Evolutionary conservation across 306 rosid genomes (phyloP), one percentile per base, ranked within the genome.

Genomic region (Vicia sativa): DNA sequence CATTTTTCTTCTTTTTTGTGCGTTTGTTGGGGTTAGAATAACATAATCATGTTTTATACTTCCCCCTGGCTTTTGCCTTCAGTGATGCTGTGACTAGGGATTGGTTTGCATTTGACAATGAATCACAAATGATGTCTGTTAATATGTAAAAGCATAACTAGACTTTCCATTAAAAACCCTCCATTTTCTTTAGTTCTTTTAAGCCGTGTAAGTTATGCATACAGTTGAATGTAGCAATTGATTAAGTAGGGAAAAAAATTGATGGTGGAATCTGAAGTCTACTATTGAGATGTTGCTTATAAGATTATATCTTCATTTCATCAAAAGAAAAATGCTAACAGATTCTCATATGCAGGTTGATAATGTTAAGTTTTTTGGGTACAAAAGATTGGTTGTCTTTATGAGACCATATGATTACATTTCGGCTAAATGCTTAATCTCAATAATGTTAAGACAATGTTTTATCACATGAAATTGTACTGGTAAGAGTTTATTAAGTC

Each of bases 71-170:
- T 19, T 77, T 48, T 60, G 48, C 61, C 60, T 34, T 66, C 8
- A 13, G 16, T 41, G 57, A 28, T 55, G 35, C 53, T 35, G 53
- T 13, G 38, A 76, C 67, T 19, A 28, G 58, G 49, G 42, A 28
- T 39, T 49, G 72, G n/a, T 76, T 62, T 76, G 61, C 72, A 41
- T 48, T 58, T 71, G 46, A 25, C 63, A 65, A 19, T 29, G 62
- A 46, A 31, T 69, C 25, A 54, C 53, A 62, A 76, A 12, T 53
- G 50, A 28, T 76, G 80, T 69, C 42, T 62, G 68, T 62, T 65
- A 29, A 71, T 65, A 65, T 62, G 67, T 62, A 28, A 41, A 50
- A 64, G 58, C 69, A 28, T 39, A 12, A 12, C 53, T 11, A 19
- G 9, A 69, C 12, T 61, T 67, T 67, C 7, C n/a, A 29, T 29